A percentile compares a stretch with the other conserved stretches of the same genome.
Evolutionary conservation across 202 grass and related monocot genomes (phyloP).

Genomic region (Alloteropsis angusta): DNA sequence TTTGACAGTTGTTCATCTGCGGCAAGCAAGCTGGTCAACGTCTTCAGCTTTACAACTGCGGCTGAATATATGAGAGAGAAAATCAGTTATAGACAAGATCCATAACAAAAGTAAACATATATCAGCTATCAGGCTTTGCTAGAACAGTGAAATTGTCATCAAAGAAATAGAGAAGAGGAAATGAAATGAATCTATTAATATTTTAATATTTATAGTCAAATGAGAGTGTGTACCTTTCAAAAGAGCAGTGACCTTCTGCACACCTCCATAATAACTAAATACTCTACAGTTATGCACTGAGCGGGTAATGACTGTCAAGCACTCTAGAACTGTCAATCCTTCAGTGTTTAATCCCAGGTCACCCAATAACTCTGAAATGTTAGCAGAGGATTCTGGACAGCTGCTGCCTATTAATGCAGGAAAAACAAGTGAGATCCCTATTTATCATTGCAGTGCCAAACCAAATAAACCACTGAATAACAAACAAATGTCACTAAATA

Average conservation of each 20-base stretch:
- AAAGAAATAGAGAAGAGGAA: slow-evolving; percentile 2
- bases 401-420: slow-evolving; percentile 47
- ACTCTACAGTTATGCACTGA: slow-evolving; percentile 92
- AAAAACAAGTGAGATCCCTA: slow-evolving; percentile 17
- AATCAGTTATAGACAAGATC: slow-evolving; percentile 11
- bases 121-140: background rate
- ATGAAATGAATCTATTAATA: slow-evolving; percentile 3
- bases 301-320: slow-evolving; percentile 66
- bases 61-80: slow-evolving; percentile 54
- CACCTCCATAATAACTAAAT: slow-evolving; percentile 94
- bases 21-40: slow-evolving; percentile 74
- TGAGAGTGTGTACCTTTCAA: slow-evolving; percentile 68
- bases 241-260: slow-evolving; percentile 91
- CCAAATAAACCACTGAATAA: slow-evolving; percentile 18
- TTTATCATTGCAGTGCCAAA: slow-evolving; percentile 9
- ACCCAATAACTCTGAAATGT: slow-evolving; percentile 57
- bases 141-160: slow-evolving; percentile 11
- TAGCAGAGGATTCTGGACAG: slow-evolving; percentile 42
- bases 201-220: background rate
- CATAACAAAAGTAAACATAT: slow-evolving; percentile 22
- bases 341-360: slow-evolving; percentile 57
- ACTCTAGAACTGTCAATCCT: slow-evolving; percentile 65
- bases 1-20: slow-evolving; percentile 62
- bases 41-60: slow-evolving; percentile 83
- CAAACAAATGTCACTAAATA: background rate